Percentiles rank a stretch among this genome's conserved stretches.
These are phyloP conservation scores for Talaromyces wortmannii DNA, from an alignment of 495 filamentous ascomycete species.

Conservation along the genomic window DNA sequence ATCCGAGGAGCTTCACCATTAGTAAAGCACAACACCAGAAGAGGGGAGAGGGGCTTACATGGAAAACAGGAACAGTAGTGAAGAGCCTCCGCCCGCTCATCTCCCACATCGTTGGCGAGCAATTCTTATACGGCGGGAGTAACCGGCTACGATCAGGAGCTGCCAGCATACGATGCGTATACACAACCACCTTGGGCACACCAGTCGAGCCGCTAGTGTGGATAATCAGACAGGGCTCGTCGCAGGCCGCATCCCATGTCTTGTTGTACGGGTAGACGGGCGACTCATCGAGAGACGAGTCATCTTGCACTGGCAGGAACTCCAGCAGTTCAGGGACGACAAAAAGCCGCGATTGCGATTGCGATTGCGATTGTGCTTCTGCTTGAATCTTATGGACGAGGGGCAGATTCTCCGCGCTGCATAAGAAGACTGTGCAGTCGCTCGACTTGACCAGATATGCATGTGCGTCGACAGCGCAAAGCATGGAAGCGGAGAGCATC, in stretches of 20 bases:
- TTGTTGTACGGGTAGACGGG: slow-evolving; percentile 10
- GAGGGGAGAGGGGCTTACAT: not conserved
- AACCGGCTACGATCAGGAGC: not conserved
- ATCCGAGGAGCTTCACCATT: not conserved
- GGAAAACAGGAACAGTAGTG: slow-evolving; percentile 4
- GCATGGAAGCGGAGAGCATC: slow-evolving; percentile 15
- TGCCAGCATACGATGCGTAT: slow-evolving; percentile 9
- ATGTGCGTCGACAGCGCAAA: slow-evolving; percentile 22
- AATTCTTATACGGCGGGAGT: not conserved
- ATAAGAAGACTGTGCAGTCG: slow-evolving; percentile 12
- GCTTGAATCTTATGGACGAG: not conserved
- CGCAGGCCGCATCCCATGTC: slow-evolving; percentile 10
- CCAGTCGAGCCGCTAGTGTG: slow-evolving; percentile 33
- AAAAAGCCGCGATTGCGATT: not conserved
- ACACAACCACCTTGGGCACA: slow-evolving; percentile 24
- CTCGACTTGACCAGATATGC: slow-evolving; percentile 15
- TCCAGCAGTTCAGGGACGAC: not conserved
- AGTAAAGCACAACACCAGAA: not conserved
- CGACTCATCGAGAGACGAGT: not conserved
- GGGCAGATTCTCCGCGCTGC: not conserved
- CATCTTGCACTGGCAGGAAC: slow-evolving; percentile 4
- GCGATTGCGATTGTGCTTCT: too few relatives aligned
- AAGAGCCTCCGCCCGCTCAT: not conserved
- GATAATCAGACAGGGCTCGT: slow-evolving; percentile 13
- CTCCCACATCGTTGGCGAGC: not conserved